Base-by-base conservation (phyloP, 306 rosid species). In the Glycine latifolia region DNA sequence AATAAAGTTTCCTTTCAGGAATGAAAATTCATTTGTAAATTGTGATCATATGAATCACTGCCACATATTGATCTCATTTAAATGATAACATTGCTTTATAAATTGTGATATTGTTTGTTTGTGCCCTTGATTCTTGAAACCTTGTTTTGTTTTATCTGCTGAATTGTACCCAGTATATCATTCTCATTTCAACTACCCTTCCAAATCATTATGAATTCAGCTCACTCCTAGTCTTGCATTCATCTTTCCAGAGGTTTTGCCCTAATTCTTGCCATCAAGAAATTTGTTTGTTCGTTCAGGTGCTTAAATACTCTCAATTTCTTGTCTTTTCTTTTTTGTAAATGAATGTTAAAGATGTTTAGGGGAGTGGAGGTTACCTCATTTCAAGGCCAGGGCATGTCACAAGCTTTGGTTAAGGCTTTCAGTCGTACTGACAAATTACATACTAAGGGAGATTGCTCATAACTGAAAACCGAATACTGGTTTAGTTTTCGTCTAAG, bases 191-290 rank as follows among this genome's bases (percentile, higher is more conserved):
- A 4, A 65, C 20, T 6, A 62, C 41, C 39, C 10, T 58, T 58
- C 26, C 5, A 26, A 60, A 60, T 10, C 67, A 20, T 26, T 60
- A 41, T 9, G 3, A 61, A 61, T 10, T 31, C 44, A 11, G 15
- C 41, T 48, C 70, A 35, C 70, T 66, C 71, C 14, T 49, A 67
- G 2, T 67, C 31, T 43, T 7, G 3, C 35, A n/a, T 67, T 43
- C 49, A 65, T 41, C 72, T 67, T 67, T 67, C 33, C 52, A 8
- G 7, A 67, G 53, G 9, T 67, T 67, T 43, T 46, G 55, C 39
- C 39, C 54, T 67, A 46, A 16, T 9, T 47, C 15, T 47, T 47
- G 58, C 17, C 16, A 4, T 17, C 71, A 37, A 35, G 13, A 35
- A 14, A 2, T 13, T 13, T 37, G 41, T 37, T 37, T 37, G 41